Percentiles rank a stretch among this genome's conserved stretches.
These are phyloP conservation scores for Ogataea saltuana DNA, from an alignment of 805 yeast genomes.

Conservation along the genomic window DNA sequence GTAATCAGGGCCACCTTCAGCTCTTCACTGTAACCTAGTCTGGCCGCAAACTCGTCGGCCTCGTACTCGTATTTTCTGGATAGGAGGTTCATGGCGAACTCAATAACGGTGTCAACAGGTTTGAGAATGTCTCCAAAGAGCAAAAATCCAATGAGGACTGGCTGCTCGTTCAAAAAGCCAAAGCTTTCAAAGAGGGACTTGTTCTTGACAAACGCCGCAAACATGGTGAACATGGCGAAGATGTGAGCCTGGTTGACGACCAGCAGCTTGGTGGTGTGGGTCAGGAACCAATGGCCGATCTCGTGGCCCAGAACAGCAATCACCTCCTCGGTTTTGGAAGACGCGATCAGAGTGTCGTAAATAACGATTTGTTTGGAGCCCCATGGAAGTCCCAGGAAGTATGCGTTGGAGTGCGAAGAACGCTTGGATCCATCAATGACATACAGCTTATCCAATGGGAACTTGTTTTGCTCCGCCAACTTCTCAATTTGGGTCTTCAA, in stretches of 20 bases:
- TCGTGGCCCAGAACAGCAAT: slow-evolving; percentile 98
- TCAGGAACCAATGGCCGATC: slow-evolving; percentile 95
- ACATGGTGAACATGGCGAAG: slow-evolving; percentile 65
- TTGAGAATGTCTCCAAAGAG: slow-evolving; percentile 75
- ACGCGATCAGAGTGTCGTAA: slow-evolving; percentile 85
- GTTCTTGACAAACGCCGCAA: slow-evolving; percentile 80
- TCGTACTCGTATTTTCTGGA: slow-evolving; percentile 90
- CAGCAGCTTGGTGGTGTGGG: slow-evolving; percentile 81
- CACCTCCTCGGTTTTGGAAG: slow-evolving; percentile 73
- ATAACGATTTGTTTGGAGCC: slow-evolving; percentile 88
- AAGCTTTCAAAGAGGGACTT: slow-evolving; percentile 73
- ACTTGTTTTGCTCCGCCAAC: slow-evolving; percentile 70
- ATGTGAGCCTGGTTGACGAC: slow-evolving; percentile 63
- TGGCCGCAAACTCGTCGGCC: slow-evolving; percentile 86
- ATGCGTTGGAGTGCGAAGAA: slow-evolving; percentile 95
- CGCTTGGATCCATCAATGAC: slow-evolving; percentile 97
- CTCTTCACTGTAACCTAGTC: slow-evolving; percentile 67
- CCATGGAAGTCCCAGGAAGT: slow-evolving; percentile 96
- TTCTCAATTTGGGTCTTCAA: slow-evolving; percentile 78
- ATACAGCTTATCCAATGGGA: slow-evolving; percentile 83
- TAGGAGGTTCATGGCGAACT: slow-evolving; percentile 65
- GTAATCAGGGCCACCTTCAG: slow-evolving; percentile 73
- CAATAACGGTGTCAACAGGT: slow-evolving; percentile 71
- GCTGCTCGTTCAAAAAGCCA: slow-evolving; percentile 69
- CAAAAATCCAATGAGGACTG: slow-evolving; percentile 78